Percentiles rank a stretch among this genome's conserved stretches.
These are phyloP conservation scores for Cercospora nicotianae DNA, from an alignment of 2,329 filamentous ascomycete species.

Conservation along the genomic window DNA sequence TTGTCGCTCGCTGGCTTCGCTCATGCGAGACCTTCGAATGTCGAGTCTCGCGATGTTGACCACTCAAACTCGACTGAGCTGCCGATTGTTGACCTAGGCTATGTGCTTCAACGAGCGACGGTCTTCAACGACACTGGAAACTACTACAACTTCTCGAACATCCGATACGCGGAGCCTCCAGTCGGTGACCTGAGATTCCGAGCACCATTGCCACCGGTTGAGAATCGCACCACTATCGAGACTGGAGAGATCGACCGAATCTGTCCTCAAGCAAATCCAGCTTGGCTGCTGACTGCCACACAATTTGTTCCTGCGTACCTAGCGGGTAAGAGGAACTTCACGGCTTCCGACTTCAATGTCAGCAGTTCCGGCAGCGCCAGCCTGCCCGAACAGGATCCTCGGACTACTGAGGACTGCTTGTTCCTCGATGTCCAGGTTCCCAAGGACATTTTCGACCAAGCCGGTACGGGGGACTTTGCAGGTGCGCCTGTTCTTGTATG, in stretches of 20 bases:
- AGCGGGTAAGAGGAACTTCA: slow-evolving; percentile 19
- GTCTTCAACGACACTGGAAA: slow-evolving; percentile 41
- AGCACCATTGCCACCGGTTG: slow-evolving; percentile 43
- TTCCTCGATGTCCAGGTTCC: slow-evolving; percentile 45
- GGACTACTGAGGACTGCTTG: slow-evolving; percentile 41
- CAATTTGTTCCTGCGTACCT: slow-evolving; percentile 39
- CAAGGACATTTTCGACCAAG: slow-evolving; percentile 35
- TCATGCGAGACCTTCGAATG: not conserved
- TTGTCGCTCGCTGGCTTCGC: not conserved
- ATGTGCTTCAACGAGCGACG: slow-evolving; percentile 53
- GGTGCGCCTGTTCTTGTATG: slow-evolving; percentile 43
- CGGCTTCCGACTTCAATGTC: not conserved
- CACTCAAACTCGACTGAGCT: slow-evolving; percentile 25
- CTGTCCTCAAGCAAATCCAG: slow-evolving; percentile 47
- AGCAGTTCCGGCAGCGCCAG: not conserved
- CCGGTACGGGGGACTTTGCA: slow-evolving; percentile 5
- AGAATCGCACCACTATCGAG: slow-evolving; percentile 48
- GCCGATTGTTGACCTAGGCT: slow-evolving; percentile 55
- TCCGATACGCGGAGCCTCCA: slow-evolving; percentile 57
- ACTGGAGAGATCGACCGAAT: slow-evolving; percentile 46
- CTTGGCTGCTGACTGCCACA: slow-evolving; percentile 44
- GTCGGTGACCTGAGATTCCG: slow-evolving; percentile 53
- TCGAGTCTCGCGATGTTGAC: not conserved
- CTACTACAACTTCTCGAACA: slow-evolving; percentile 57
- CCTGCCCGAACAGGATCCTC: slow-evolving; percentile 30